These are phyloP conservation scores for Psilocybe azurescens DNA, from an alignment of 768 basidiomycete species.

Conservation along the genomic window DNA sequence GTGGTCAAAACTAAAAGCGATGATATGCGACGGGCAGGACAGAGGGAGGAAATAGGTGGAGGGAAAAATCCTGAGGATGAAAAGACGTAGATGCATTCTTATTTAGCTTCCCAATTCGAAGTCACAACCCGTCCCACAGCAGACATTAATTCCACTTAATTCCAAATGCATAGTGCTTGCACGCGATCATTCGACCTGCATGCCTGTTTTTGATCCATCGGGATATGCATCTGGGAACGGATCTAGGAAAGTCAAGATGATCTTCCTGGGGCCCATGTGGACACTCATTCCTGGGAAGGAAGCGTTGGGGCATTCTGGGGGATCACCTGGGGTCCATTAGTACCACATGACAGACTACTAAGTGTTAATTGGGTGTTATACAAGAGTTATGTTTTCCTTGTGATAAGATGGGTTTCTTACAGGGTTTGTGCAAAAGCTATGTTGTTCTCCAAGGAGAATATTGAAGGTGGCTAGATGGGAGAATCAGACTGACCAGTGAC, in stretches of 20 bases:
- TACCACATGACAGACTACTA: neutral
- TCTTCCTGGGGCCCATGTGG: neutral
- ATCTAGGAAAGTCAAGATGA: neutral
- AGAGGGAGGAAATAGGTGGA: neutral
- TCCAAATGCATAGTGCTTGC: neutral
- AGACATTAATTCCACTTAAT: neutral
- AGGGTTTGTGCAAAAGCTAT: neutral
- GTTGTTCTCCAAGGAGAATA: no score
- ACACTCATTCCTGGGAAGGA: neutral
- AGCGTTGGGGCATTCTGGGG: neutral
- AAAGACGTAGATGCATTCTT: neutral
- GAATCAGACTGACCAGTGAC: neutral
- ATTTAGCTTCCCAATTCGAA: conserved; percentile 6
- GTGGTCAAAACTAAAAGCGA: neutral
- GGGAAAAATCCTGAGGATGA: neutral
- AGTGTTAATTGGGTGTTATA: neutral
- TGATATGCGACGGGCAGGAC: neutral
- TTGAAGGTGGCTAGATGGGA: neutral
- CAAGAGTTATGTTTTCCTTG: neutral
- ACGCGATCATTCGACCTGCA: conserved; percentile 2
- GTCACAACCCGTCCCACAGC: neutral
- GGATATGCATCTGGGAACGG: neutral
- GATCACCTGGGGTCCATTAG: neutral
- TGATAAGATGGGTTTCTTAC: neutral
- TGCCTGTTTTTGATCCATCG: conserved; percentile 4